These are phyloP conservation scores for Coemansia sp. DNA, from an alignment of 192 early-diverging fungal species.

Conservation along the genomic window DNA sequence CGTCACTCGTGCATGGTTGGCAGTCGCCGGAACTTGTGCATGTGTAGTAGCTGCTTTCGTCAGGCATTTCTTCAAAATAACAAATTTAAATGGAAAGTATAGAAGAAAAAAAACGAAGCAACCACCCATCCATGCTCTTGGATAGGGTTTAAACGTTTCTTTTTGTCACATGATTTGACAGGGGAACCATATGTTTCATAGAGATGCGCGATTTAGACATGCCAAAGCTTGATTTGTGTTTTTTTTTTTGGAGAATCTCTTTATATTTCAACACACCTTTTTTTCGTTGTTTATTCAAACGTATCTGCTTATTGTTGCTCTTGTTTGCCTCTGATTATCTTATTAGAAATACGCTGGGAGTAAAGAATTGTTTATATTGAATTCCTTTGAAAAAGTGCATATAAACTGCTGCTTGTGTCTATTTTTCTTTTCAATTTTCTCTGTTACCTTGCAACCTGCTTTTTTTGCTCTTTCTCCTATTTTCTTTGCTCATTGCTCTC, in stretches of 20 bases:
- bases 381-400: no score
- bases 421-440: neutral
- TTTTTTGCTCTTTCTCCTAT: slow-evolving; percentile 2
- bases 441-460: slow-evolving; percentile 4
- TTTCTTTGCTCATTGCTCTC: slow-evolving; percentile 6
- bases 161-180: no score
- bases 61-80: neutral
- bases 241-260: neutral
- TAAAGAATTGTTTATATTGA: no score
- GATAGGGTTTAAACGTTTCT: no score
- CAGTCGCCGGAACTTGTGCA: slow-evolving; percentile 17
- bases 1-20: neutral
- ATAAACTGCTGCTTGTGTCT: neutral
- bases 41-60: slow-evolving; percentile 18
- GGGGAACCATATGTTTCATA: no score
- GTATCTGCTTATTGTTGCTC: neutral
- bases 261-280: neutral
- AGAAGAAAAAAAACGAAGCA: no score
- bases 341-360: no score
- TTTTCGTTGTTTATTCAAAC: neutral
- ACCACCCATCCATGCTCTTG: no score
- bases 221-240: no score
- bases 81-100: no score
- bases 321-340: no score
- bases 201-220: no score